Evolutionary conservation across 192 early-diverging fungal genomes (phyloP).

Genomic region (Linnemannia elongata): DNA sequence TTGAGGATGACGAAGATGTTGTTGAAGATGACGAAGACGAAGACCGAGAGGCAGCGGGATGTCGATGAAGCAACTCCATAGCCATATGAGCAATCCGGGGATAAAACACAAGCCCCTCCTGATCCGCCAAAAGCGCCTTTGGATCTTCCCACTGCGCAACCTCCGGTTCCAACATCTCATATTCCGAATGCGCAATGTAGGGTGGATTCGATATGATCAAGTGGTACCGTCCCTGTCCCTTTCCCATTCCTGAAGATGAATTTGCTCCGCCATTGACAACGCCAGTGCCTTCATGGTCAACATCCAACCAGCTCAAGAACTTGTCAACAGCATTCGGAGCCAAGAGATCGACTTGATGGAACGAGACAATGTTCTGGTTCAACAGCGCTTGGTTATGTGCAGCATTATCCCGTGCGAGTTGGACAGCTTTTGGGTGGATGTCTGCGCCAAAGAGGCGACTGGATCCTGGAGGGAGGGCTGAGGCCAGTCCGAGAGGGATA

Average conservation of each 20-base stretch:
- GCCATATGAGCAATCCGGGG: slow-evolving; percentile 65
- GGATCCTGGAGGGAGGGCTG: slow-evolving; percentile 61
- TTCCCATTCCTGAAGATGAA: slow-evolving; percentile 9
- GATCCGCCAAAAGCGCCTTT: slow-evolving; percentile 76
- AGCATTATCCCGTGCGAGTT: slow-evolving; percentile 72
- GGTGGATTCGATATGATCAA: slow-evolving; percentile 94
- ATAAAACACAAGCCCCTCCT: slow-evolving; percentile 73
- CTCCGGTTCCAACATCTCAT: slow-evolving; percentile 72
- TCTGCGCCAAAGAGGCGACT: slow-evolving; percentile 74
- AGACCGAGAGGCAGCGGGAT: neutral
- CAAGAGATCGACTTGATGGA: slow-evolving; percentile 64
- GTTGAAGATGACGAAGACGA: neutral
- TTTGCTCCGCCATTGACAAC: neutral
- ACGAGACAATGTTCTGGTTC: slow-evolving; percentile 54
- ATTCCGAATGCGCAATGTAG: slow-evolving; percentile 83
- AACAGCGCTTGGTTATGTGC: slow-evolving; percentile 35
- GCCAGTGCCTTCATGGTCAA: neutral
- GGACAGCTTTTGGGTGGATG: slow-evolving; percentile 71
- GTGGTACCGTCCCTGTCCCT: slow-evolving; percentile 60
- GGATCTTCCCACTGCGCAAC: slow-evolving; percentile 92
- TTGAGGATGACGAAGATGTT: neutral
- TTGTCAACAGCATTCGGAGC: slow-evolving; percentile 15
- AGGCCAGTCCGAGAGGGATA: slow-evolving; percentile 79
- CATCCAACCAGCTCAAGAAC: slow-evolving; percentile 30
- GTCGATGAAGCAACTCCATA: slow-evolving; percentile 33